Evolutionary conservation across 164 flowering plant species (phyloP), one percentile per base, ranked within the genome.

Genomic region (Kalanchoe fedtschenkoi): DNA sequence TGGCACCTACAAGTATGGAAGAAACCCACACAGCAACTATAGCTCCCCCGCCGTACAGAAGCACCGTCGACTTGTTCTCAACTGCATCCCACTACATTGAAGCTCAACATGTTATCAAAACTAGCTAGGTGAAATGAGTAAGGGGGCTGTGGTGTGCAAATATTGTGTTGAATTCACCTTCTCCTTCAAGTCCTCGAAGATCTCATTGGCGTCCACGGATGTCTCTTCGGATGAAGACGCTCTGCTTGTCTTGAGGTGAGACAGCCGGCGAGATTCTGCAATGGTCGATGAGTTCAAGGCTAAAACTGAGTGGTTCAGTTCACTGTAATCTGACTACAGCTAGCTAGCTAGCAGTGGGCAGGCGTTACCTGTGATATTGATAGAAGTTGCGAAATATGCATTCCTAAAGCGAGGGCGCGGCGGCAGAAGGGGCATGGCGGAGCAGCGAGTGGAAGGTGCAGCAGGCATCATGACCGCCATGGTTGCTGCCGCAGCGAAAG

Each of bases 1-100:
- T 70, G 30, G 98, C 99, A 44, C 97, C 80, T 61, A 93, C 87
- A 43, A 93, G 63, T 66, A 78, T 70, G 4, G 99, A 82, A 54
- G 99, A 84, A 19, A 93, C 70, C 99, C 99, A 93, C 60, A 93
- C 83, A 24, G 89, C 97, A 65, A 93, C 91, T 41, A 93, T 71
- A 6, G 95, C 97, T 19, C 99, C 97, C 55, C 99, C 96, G 62
- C 98, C 98, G 71, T 89, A 92, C 28, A 88, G 59, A 74, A 92
- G 55, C 19, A 92, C 96, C 0, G 96, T 88, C 11, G 93, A 75
- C 77, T 92, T 92, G 83, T 89, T 84, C 66, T 92, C 98, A 68
- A 92, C 69, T 42, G 79, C 91, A 78, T 92, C 98, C 98, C 98
- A 92, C 96, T 89, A 61, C 26, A 29, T 34, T 67, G 24, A 33